Evolutionary conservation across 345 rosid species (phyloP).

Genomic region (Eucalyptus rudis): DNA sequence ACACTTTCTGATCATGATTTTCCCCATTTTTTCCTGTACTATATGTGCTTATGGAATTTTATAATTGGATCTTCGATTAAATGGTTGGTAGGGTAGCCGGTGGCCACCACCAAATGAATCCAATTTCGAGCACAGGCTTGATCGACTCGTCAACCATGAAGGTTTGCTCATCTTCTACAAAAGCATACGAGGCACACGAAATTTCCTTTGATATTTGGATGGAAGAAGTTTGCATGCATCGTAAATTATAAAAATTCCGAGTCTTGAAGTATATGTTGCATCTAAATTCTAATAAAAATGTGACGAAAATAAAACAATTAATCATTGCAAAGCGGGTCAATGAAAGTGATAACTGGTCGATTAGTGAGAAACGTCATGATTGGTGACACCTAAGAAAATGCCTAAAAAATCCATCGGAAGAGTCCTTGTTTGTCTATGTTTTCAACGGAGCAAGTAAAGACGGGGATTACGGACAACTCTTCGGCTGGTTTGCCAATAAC

Average conservation of each 20-base stretch:
- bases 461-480: neutral
- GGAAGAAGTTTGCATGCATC: neutral
- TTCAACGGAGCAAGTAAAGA: neutral
- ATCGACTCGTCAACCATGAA: neutral
- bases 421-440: neutral
- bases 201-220: neutral
- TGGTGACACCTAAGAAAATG: neutral
- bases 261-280: neutral
- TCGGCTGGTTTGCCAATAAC: neutral
- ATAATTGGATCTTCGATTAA: neutral
- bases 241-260: neutral
- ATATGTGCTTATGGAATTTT: neutral
- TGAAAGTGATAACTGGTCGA: rapidly evolving
- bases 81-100: neutral
- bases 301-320: too few species aligned
- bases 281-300: neutral
- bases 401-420: neutral
- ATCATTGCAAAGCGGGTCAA: neutral
- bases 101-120: neutral
- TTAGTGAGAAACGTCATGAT: rapidly evolving
- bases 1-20: neutral
- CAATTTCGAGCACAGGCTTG: rapidly evolving
- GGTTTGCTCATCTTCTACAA: neutral
- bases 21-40: neutral
- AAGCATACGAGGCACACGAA: rapidly evolving